phyloP scores from a whole-genome alignment of 768 basidiomycete species.

The Tephrocybe sp. region DNA sequence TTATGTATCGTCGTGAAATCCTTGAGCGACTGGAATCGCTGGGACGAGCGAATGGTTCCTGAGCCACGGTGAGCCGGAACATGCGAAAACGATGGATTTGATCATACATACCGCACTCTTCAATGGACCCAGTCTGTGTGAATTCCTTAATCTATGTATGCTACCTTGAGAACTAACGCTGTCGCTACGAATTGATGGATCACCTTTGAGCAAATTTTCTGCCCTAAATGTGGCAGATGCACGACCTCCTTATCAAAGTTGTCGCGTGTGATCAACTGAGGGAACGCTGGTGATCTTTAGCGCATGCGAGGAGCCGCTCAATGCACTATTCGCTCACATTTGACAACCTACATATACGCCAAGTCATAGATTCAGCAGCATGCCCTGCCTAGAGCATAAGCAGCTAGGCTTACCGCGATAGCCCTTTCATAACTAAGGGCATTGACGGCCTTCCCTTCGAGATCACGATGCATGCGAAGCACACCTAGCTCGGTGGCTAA shows the following conservation, averaged over 20 bases:
- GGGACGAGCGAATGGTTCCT: slow-evolving; percentile 48
- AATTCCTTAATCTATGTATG: slow-evolving; percentile 61
- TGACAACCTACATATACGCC: slow-evolving; percentile 42
- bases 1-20: slow-evolving; percentile 67
- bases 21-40: slow-evolving; percentile 57
- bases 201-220: slow-evolving; percentile 52
- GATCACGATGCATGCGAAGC: slow-evolving; percentile 53
- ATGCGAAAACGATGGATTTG: slow-evolving; percentile 5
- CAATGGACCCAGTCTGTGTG: slow-evolving; percentile 49
- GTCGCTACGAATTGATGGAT: too few relatives aligned
- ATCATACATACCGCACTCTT: slow-evolving; percentile 52
- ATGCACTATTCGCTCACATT: slow-evolving; percentile 40
- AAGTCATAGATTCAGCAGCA: neutral
- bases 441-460: slow-evolving; percentile 69
- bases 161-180: neutral
- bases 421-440: slow-evolving; percentile 73
- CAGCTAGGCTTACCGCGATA: slow-evolving; percentile 51
- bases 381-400: slow-evolving; percentile 16
- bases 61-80: neutral
- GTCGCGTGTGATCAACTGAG: slow-evolving; percentile 36
- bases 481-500: slow-evolving; percentile 59
- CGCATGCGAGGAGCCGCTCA: too few relatives aligned
- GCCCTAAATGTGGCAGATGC: slow-evolving; percentile 49
- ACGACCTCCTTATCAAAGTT: slow-evolving; percentile 37
- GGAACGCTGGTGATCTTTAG: slow-evolving; percentile 42